These are phyloP conservation scores for Castanopsis chinensis DNA, from an alignment of 306 rosid genomes.

Conservation along the genomic window DNA sequence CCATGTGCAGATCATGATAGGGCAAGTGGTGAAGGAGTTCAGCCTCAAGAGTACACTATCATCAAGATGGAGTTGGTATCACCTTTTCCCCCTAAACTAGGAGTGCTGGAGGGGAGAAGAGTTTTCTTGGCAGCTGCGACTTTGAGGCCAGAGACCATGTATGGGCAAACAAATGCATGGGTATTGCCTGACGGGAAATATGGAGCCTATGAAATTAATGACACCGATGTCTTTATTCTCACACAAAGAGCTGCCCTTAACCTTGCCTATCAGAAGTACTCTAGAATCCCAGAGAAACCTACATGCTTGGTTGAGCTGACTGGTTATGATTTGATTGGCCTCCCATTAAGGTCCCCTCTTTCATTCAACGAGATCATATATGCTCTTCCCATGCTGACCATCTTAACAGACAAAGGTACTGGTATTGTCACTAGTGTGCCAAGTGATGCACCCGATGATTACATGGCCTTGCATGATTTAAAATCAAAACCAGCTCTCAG, in stretches of 20 bases:
- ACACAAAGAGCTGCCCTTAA: conserved; percentile 81
- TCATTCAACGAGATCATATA: conserved; percentile 67
- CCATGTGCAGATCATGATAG: conserved; percentile 99
- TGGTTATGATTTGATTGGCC: conserved; percentile 89
- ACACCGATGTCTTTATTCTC: conserved; percentile 66
- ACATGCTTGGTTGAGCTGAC: conserved; percentile 70
- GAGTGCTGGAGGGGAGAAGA: conserved; percentile 65
- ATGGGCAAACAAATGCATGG: conserved; percentile 98
- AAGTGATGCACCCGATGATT: conserved; percentile 95
- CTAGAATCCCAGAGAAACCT: conserved; percentile 68
- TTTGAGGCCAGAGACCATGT: conserved; percentile 96
- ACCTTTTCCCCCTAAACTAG: conserved; percentile 69
- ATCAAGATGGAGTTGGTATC: conserved; percentile 81
- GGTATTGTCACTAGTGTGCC: conserved; percentile 97
- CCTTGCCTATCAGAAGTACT: conserved; percentile 81
- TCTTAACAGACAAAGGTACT: conserved; percentile 91
- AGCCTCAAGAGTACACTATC: conserved; percentile 87
- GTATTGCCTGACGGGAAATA: conserved; percentile 90
- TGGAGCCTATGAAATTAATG: conserved; percentile 86
- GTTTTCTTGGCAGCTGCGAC: conserved; percentile 91
- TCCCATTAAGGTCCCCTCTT: conserved; percentile 80
- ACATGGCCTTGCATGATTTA: conserved; percentile 86
- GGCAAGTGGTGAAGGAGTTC: conserved; percentile 96
- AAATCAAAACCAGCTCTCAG: conserved; percentile 72
- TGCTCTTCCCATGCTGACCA: conserved; percentile 93